These are phyloP conservation scores for Annulohypoxylon stygium DNA, from an alignment of 495 filamentous ascomycete species.

Conservation along the genomic window DNA sequence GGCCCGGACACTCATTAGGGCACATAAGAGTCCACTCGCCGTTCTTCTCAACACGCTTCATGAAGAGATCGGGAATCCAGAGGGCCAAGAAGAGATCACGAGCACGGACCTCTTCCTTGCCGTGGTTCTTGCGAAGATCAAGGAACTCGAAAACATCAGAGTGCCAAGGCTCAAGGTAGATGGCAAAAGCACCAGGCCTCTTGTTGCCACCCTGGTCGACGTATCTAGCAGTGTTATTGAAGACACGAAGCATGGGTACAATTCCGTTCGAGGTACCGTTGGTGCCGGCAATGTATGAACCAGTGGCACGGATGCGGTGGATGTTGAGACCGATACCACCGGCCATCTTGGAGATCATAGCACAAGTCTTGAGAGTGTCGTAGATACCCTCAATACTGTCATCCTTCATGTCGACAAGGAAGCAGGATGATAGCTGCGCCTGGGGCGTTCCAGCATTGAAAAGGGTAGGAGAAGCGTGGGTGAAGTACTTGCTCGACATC, in stretches of 20 bases:
- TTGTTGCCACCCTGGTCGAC: slow-evolving; percentile 99
- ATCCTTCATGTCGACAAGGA: slow-evolving; percentile 98
- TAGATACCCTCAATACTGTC: slow-evolving; percentile 99
- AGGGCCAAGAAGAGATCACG: slow-evolving; percentile 98
- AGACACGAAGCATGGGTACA: slow-evolving; percentile 97
- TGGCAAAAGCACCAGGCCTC: slow-evolving; percentile 96
- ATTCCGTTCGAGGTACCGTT: slow-evolving; percentile 98
- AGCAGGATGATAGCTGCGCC: slow-evolving; percentile 95
- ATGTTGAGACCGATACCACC: slow-evolving; percentile 97
- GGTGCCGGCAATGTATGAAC: slow-evolving; percentile 96
- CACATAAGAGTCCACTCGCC: slow-evolving; percentile 97
- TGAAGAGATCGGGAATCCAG: slow-evolving; percentile 99
- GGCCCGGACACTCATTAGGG: slow-evolving; percentile 92
- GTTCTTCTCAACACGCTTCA: slow-evolving; percentile 98
- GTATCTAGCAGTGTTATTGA: slow-evolving; percentile 98
- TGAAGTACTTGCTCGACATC: slow-evolving; percentile 98
- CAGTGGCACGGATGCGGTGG: slow-evolving; percentile 95
- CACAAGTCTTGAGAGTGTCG: slow-evolving; percentile 98
- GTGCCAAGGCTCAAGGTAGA: slow-evolving; percentile 99
- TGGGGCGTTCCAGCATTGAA: slow-evolving; percentile 98
- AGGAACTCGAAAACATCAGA: slow-evolving; percentile 97
- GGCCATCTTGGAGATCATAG: slow-evolving; percentile 99
- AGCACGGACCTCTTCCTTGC: slow-evolving; percentile 96
- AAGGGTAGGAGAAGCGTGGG: slow-evolving; percentile 95
- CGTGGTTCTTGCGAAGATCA: slow-evolving; percentile 98